phyloP scores from a whole-genome alignment of 169 alveolate species.

The Cryptosporidium sp. region DNA sequence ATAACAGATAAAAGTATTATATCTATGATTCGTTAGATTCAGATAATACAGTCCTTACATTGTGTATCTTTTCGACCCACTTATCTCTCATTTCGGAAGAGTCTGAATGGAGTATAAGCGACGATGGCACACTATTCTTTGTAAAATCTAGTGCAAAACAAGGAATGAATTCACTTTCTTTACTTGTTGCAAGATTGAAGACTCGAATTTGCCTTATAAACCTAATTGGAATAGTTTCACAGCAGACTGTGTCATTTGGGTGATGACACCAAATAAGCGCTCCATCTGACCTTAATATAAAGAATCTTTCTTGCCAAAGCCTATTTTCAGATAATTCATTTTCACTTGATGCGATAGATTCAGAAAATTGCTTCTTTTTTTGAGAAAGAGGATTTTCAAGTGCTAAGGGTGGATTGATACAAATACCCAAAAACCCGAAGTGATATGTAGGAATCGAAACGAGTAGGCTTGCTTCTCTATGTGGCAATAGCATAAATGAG shows the following conservation, averaged over 20 bases:
- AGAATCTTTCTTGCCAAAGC: constrained; percentile 72
- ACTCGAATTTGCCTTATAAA: constrained; percentile 71
- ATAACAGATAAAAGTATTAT: background rate
- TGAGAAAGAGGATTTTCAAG: constrained; percentile 55
- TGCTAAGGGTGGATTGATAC: constrained; percentile 68
- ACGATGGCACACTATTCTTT: constrained; percentile 47
- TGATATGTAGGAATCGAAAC: constrained; percentile 70
- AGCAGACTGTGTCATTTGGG: constrained; percentile 37
- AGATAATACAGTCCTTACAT: constrained; percentile 61
- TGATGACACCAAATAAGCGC: constrained; percentile 64
- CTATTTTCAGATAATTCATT: constrained; percentile 33
- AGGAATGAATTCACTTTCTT: constrained; percentile 57
- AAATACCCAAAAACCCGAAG: constrained; percentile 61
- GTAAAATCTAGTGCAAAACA: constrained; percentile 70
- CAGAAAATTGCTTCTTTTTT: constrained; percentile 1
- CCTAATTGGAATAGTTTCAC: constrained; percentile 63
- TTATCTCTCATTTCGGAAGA: constrained; percentile 65
- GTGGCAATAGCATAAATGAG: constrained; percentile 72
- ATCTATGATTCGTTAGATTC: constrained; percentile 5
- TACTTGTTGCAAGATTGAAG: constrained; percentile 48
- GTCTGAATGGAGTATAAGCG: constrained; percentile 54
- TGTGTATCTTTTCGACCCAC: constrained; percentile 71
- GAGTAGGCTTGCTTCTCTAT: constrained; percentile 60
- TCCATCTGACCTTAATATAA: constrained; percentile 67
- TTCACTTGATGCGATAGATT: background rate